A percentile compares a stretch with the other conserved stretches of the same genome.
Conservation (phyloP, 331 rosid species). For the Pyrus hybrid region DNA sequence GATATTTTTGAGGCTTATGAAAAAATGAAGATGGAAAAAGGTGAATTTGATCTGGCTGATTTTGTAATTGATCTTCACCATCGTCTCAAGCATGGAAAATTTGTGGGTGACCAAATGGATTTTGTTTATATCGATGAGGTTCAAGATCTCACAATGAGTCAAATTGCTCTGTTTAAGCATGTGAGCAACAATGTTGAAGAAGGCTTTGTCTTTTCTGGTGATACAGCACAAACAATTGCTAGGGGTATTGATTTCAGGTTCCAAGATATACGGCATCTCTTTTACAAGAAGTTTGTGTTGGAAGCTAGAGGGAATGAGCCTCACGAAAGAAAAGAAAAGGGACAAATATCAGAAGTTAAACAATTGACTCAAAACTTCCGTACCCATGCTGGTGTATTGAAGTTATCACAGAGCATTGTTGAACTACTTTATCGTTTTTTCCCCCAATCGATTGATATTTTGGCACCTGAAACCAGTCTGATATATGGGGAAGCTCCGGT, state of each 20-base stretch:
- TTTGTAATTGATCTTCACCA: conserved; percentile 52
- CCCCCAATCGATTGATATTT: conserved; percentile 45
- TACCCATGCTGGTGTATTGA: conserved; percentile 57
- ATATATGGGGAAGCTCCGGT: conserved; percentile 55
- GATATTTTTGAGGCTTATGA: conserved; percentile 48
- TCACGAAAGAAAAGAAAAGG: conserved; percentile 26
- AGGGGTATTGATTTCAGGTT: conserved; percentile 59
- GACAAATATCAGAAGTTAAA: conserved; percentile 26
- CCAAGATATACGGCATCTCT: conserved; percentile 42
- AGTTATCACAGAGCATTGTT: conserved; percentile 49
- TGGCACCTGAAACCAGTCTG: conserved; percentile 52
- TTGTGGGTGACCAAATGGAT: conserved; percentile 38
- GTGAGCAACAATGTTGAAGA: conserved; percentile 56
- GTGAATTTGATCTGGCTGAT: conserved; percentile 67
- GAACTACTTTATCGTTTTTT: conserved; percentile 58
- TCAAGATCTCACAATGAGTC: conserved; percentile 63
- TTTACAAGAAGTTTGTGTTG: conserved; percentile 40
- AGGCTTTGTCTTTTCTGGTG: conserved; percentile 70
- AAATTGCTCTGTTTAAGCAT: conserved; percentile 52
- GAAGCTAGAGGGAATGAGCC: neutral
- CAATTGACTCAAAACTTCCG: conserved; percentile 52
- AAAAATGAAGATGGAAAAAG: conserved; percentile 36
- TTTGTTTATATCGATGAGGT: conserved; percentile 66
- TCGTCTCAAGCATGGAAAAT: conserved; percentile 29
- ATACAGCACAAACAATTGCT: conserved; percentile 56